Conservation (phyloP, 2,329 filamentous ascomycete genomes). For the Ilyonectria sp. region DNA sequence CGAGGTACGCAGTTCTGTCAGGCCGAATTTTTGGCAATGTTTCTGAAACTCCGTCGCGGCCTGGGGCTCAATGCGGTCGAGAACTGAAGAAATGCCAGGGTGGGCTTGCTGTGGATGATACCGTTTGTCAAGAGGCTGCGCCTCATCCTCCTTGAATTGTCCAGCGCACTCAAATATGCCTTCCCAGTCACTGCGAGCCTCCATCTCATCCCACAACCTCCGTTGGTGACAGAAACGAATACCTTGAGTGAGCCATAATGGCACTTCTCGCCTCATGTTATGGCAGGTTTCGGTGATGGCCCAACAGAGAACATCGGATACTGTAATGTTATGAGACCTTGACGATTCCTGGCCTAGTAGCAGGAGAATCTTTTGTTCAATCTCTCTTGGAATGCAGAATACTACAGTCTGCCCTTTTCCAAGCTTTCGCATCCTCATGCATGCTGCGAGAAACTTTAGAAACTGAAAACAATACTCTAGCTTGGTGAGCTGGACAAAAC, state of each 20-base stretch:
- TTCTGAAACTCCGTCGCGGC: neutral
- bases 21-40: constrained; percentile 28
- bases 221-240: constrained; percentile 62
- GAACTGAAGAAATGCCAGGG: neutral
- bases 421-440: constrained; percentile 80
- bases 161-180: constrained; percentile 48
- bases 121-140: constrained; percentile 64
- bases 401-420: constrained; percentile 76
- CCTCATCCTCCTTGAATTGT: constrained; percentile 70
- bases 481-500: constrained; percentile 20
- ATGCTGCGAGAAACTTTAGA: constrained; percentile 60
- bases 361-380: constrained; percentile 65
- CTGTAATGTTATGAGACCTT: constrained; percentile 52
- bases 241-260: constrained; percentile 74
- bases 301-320: constrained; percentile 73
- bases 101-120: constrained; percentile 59
- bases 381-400: constrained; percentile 73
- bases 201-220: constrained; percentile 49
- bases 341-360: neutral
- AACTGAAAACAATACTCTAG: constrained; percentile 3
- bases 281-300: constrained; percentile 42
- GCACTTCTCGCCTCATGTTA: constrained; percentile 30
- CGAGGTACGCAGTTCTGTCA: neutral
- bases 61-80: neutral
- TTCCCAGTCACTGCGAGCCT: neutral